These are phyloP conservation scores for Neurospora africana DNA, from an alignment of 495 filamentous ascomycete genomes.

Conservation along the genomic window DNA sequence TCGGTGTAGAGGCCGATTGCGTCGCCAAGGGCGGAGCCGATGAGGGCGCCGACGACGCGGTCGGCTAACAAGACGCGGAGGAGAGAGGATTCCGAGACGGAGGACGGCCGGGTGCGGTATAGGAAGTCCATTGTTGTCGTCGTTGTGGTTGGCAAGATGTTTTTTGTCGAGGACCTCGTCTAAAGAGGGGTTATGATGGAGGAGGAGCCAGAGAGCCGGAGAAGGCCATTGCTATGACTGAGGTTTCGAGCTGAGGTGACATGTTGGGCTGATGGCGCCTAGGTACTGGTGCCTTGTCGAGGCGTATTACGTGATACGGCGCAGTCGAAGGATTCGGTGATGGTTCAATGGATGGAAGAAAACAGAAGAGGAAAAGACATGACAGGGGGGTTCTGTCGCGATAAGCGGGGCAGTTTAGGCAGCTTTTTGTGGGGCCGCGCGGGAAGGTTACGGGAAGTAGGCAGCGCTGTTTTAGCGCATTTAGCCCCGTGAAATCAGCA, in stretches of 20 bases:
- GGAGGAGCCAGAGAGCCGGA: neutral
- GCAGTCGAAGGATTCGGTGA: neutral
- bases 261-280: neutral
- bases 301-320: neutral
- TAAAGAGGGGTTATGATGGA: neutral
- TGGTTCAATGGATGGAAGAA: neutral
- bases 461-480: neutral
- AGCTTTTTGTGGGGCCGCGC: neutral
- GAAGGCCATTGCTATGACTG: neutral
- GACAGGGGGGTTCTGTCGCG: neutral
- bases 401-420: too few relatives aligned
- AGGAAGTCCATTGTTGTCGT: neutral
- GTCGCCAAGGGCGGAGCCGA: slow-evolving; percentile 39
- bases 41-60: slow-evolving; percentile 28
- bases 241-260: neutral
- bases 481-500: neutral
- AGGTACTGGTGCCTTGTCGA: neutral
- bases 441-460: neutral
- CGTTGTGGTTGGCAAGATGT: neutral
- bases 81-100: neutral
- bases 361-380: neutral
- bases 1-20: slow-evolving; percentile 42
- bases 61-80: slow-evolving; percentile 18
- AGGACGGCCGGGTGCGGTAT: neutral
- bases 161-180: neutral